Conservation (phyloP, 2,329 filamentous ascomycete species). For the Ophiocordyceps camponoti-floridani region DNA sequence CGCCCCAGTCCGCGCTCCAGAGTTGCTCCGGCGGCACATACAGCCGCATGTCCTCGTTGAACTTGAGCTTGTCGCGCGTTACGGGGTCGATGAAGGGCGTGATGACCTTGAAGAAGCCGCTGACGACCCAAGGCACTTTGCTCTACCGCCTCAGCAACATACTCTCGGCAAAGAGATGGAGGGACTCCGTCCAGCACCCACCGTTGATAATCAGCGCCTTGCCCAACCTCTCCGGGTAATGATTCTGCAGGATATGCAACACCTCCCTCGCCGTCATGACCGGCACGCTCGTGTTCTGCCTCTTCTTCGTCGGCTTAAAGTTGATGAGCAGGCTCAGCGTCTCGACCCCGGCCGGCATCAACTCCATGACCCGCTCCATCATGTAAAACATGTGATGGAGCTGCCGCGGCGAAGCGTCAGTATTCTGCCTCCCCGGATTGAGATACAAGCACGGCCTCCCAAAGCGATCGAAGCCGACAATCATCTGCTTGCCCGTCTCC, state of each 20-base stretch:
- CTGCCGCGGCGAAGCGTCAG: conserved; percentile 67
- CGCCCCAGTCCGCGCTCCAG: conserved; percentile 56
- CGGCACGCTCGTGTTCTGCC: conserved; percentile 55
- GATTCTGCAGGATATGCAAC: conserved; percentile 80
- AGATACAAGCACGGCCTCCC: conserved; percentile 83
- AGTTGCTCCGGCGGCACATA: conserved; percentile 73
- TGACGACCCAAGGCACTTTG: conserved; percentile 83
- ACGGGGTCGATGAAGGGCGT: conserved; percentile 91
- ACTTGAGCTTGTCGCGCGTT: conserved; percentile 89
- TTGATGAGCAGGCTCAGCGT: conserved; percentile 77
- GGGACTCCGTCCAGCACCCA: conserved; percentile 20
- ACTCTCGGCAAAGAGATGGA: neutral
- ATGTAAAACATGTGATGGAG: conserved; percentile 92
- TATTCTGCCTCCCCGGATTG: conserved; percentile 82
- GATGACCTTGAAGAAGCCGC: conserved; percentile 90
- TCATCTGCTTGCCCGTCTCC: conserved; percentile 87
- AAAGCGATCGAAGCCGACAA: conserved; percentile 73
- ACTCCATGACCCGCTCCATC: conserved; percentile 75
- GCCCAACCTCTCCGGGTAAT: conserved; percentile 87
- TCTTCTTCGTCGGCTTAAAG: conserved; percentile 63
- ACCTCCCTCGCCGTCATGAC: conserved; percentile 65
- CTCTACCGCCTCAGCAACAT: neutral
- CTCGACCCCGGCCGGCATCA: conserved; percentile 78
- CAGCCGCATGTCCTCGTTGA: conserved; percentile 77
- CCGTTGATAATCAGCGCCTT: conserved; percentile 78